Percentiles rank a stretch among this genome's conserved stretches.
phyloP scores from a whole-genome alignment of 1,284 basidiomycete genomes.

The Cystobasidiaceae sp. region DNA sequence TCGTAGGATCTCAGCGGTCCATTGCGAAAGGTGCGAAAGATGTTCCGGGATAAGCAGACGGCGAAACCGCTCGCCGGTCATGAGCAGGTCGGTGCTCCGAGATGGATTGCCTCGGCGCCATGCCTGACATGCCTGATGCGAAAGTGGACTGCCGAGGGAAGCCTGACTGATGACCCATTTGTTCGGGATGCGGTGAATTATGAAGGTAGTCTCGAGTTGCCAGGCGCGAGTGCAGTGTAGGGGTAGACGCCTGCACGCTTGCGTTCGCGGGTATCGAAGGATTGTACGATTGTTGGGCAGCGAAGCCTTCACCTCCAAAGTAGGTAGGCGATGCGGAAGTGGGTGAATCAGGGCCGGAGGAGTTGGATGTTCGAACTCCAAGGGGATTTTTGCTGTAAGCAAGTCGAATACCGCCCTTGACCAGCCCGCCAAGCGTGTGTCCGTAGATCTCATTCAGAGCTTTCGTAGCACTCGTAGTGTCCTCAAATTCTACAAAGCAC shows the following conservation, averaged over 20 bases:
- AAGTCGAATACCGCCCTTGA: slow-evolving; percentile 90
- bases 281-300: neutral
- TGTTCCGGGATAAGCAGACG: neutral
- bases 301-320: slow-evolving; percentile 6
- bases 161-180: neutral
- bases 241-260: neutral
- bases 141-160: neutral
- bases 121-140: neutral
- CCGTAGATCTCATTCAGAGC: slow-evolving; percentile 86
- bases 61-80: neutral
- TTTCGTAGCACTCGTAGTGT: slow-evolving; percentile 73
- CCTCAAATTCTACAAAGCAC: slow-evolving; percentile 66
- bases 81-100: neutral
- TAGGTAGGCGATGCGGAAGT: slow-evolving; percentile 22
- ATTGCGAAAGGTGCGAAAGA: neutral
- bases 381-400: slow-evolving; percentile 56
- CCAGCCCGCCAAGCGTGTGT: slow-evolving; percentile 77
- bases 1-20: neutral
- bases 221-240: neutral
- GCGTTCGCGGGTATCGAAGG: neutral
- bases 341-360: slow-evolving; percentile 12
- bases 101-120: neutral
- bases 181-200: too few species aligned
- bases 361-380: slow-evolving; percentile 7
- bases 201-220: neutral